Base-by-base conservation (phyloP, 2,329 filamentous ascomycete genomes). In the Blumeria graminis region DNA sequence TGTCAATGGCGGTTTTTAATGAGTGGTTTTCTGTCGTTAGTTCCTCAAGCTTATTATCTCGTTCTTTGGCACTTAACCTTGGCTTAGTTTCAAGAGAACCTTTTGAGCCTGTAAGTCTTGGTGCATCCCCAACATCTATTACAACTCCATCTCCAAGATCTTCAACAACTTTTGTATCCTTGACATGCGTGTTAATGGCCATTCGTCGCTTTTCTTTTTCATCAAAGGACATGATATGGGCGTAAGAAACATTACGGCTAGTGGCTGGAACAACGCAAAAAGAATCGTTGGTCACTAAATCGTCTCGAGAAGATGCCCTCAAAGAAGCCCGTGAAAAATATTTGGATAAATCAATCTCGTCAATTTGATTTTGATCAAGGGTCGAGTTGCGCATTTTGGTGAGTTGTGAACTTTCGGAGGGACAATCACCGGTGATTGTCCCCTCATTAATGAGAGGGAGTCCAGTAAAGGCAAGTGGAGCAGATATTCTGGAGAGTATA, bases 211-310 rank as follows among this genome's bases (percentile, higher is more conserved):
- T 80, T 65, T 82, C 80, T 63, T 82, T 82, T 60, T 81, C 76
- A 38, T 77, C 79, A 62, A 78, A 81, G 45, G 73, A 82, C 18
- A 94, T 72, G 55, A 98, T 95, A 60, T 84, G 88, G 48, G 92
- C 89, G 65, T 96, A 98, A 0, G 88, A 92, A 58, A 89, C 83
- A 2, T 88, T 95, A 60, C 90, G 88, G 5, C 92, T 90, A 16
- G 85, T 87, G 0, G 86, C 85, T 3, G 90, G 92, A 0, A 98
- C 92, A 1, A 96, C 84, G 67, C 95, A 96, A 71, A 98, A 98
- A 8, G 85, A 92, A 63, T 85, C 84, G 58, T 75, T 77, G 13
- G 69, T 70, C 14, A 75, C 74, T 33, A 81, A 75, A 0, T 78
- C 79, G 34, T 82, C 81, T 57, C 85, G 81, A 18, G 80, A 76